Conservation (phyloP, 2,329 filamentous ascomycete genomes). For the Verticillium isaacii region DNA sequence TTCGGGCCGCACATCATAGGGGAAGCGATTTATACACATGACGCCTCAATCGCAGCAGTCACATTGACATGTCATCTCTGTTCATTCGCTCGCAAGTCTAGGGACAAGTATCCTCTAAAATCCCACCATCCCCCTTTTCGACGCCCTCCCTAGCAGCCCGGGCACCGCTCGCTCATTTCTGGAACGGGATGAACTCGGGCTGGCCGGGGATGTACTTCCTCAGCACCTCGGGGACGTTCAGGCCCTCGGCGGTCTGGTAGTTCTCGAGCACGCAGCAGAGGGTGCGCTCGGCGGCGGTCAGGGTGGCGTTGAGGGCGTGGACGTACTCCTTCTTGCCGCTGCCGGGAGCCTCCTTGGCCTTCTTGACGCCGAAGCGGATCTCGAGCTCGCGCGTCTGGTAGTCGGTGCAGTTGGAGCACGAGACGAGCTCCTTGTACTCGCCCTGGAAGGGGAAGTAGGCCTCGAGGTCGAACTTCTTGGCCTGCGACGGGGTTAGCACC, state of each 20-base stretch:
- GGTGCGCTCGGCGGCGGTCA: conserved; percentile 87
- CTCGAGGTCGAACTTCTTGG: conserved; percentile 95
- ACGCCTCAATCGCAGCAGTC: no score
- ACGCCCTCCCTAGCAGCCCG: not conserved
- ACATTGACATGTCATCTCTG: not conserved
- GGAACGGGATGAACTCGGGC: conserved; percentile 84
- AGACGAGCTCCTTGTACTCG: conserved; percentile 98
- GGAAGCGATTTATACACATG: no score
- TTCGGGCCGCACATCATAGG: no score
- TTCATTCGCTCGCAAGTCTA: not conserved
- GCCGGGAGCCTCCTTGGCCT: conserved; percentile 15
- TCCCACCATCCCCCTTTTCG: not conserved
- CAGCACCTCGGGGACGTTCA: conserved; percentile 76
- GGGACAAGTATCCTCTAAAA: not conserved
- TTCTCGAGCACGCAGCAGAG: conserved; percentile 96
- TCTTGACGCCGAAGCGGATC: conserved; percentile 86
- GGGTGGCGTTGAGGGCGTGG: conserved; percentile 84
- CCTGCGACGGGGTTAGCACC: conserved; percentile 21
- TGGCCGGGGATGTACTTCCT: conserved; percentile 87
- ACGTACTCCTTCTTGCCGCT: conserved; percentile 76
- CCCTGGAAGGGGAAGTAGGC: conserved; percentile 95
- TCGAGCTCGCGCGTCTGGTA: conserved; percentile 89
- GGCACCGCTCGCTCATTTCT: conserved; percentile 20
- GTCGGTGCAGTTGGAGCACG: conserved; percentile 78
- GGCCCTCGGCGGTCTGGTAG: conserved; percentile 86